Evolutionary conservation across 192 early-diverging fungal genomes (phyloP), one percentile per base, ranked within the genome.

Genomic region (Backusella tuberculispora): DNA sequence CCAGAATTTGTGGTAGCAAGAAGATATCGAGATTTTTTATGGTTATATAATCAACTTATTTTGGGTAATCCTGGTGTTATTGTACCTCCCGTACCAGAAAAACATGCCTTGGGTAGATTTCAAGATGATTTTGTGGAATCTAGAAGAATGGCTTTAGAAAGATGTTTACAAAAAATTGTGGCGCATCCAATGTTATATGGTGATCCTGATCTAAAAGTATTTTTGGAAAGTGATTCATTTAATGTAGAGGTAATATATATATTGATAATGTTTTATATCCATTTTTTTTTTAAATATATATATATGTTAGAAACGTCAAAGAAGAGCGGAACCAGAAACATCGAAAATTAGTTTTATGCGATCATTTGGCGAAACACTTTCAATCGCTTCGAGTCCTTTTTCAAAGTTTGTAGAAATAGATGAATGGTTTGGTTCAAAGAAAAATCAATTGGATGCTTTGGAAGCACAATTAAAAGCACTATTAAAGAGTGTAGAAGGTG

Each of bases 91-190:
- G 87, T 99, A 4, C 96, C 97, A 10, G 97, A 95, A 75, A 99
- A 99, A 79, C 95, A 97, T 83, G 90, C 92, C 5, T 74, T 97
- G 64, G 93, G 92, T 14, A 91, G 97, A 24, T 99, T 99, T 73
- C 92, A 96, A 76, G 94, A 97, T 79, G 96, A 97, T 71, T 99
- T 99, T 89, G 90, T 99, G 13, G 95, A 99, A 80, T 88, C 87
- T 45, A 88, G 97, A 13, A 87, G 96, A 3, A 85, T 88, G 41
- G 95, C 91, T 0, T 85, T 99, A 21, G 95, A 97, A 80, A 87
- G 89, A 71, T 96, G 94, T 84, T 76, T 97, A 38, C 77, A 80
- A n/a, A 93, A 93, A 71, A 92, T 96, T 45, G 89, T 86, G 17
- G 80, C 85, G 13, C 97, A 99, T 74, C 92, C 91, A 7, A 88